Conservation (phyloP, 192 early-diverging fungal genomes). For the Gamsiella multidivaricata region DNA sequence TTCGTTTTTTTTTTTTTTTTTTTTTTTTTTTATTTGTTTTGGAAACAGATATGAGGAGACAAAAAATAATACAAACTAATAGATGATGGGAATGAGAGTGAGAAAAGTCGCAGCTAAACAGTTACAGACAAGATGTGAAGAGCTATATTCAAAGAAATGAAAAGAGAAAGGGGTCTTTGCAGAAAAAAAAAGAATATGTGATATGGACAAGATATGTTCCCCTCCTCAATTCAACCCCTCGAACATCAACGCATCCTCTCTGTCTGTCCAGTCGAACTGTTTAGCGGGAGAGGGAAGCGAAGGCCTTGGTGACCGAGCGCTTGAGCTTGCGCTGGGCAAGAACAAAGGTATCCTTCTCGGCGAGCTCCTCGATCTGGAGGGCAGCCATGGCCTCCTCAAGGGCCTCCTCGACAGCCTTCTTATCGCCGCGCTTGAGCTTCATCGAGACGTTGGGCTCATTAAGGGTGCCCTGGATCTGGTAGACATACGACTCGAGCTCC, state of each 20-base stretch:
- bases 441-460: constrained; percentile 77
- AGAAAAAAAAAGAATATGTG: not conserved
- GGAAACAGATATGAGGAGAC: not conserved
- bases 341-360: constrained; percentile 68
- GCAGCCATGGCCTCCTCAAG: constrained; percentile 81
- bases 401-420: constrained; percentile 77
- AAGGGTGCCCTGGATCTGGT: constrained; percentile 74
- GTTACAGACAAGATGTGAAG: not conserved
- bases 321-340: constrained; percentile 79
- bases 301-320: constrained; percentile 74
- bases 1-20: constrained; percentile 4
- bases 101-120: not conserved
- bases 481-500: constrained; percentile 81
- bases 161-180: not conserved
- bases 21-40: constrained; percentile 7
- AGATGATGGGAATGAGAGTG: not conserved
- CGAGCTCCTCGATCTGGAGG: constrained; percentile 72
- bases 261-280: not conserved
- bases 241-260: not conserved
- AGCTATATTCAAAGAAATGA: too few relatives aligned
- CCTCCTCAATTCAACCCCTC: not conserved
- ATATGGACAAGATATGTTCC: constrained; percentile 1
- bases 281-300: constrained; percentile 59
- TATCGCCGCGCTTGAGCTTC: constrained; percentile 79
- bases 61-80: constrained; percentile 3